phyloP scores from a whole-genome alignment of 2,329 filamentous ascomycete species.

The Colletotrichum gigasporum region DNA sequence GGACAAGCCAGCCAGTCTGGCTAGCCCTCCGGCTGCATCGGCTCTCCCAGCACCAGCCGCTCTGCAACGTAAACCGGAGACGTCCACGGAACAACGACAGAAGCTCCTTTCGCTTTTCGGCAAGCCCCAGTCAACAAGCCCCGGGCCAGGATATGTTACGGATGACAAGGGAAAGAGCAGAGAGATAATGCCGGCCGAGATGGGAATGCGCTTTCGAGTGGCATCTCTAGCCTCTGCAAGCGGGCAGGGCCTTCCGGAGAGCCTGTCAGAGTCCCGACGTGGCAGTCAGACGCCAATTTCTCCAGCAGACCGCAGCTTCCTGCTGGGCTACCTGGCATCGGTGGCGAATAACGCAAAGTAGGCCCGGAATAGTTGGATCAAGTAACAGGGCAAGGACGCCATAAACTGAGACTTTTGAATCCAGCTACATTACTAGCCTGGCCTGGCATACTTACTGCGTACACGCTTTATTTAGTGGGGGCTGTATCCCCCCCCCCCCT shows the following conservation, averaged over 20 bases:
- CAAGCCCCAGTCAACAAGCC: conserved; percentile 47
- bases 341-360: conserved; percentile 49
- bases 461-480: conserved; percentile 1
- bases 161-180: conserved; percentile 41
- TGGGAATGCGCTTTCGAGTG: conserved; percentile 46
- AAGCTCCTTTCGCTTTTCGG: conserved; percentile 71
- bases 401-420: neutral
- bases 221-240: conserved; percentile 54
- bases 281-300: conserved; percentile 67
- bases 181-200: conserved; percentile 38
- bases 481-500: neutral
- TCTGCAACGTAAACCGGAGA: conserved; percentile 44
- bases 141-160: conserved; percentile 1
- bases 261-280: conserved; percentile 47
- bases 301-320: conserved; percentile 77
- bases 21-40: conserved; percentile 39
- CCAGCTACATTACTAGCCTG: neutral
- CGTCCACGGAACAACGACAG: conserved; percentile 53
- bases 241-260: conserved; percentile 41
- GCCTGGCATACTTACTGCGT: neutral
- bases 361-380: neutral
- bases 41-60: conserved; percentile 39
- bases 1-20: conserved; percentile 34
- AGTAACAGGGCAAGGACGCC: neutral
- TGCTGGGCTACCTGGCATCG: conserved; percentile 78